These are phyloP conservation scores for Jacaranda copaia DNA, from an alignment of 257 asterid genomes.

Conservation along the genomic window DNA sequence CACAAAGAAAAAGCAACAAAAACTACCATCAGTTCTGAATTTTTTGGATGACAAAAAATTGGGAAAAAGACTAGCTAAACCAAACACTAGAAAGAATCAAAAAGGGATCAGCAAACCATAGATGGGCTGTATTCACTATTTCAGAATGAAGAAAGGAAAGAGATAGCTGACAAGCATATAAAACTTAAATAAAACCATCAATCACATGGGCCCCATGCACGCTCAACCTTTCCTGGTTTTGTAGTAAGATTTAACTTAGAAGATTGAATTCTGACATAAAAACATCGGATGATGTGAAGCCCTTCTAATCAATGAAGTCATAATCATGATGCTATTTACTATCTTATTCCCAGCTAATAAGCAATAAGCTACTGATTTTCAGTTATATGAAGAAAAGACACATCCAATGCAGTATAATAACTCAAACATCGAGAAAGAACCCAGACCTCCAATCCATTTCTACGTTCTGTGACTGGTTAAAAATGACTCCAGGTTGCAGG, in stretches of 20 bases:
- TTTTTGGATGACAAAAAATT: neutral
- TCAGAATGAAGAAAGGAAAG: neutral
- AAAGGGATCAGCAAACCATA: neutral
- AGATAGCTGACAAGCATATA: neutral
- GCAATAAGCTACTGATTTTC: neutral
- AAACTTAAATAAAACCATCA: neutral
- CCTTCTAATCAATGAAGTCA: neutral
- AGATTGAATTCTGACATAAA: neutral
- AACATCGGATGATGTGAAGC: neutral
- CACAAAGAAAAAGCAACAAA: neutral
- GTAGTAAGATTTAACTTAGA: neutral
- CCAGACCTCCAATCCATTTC: conserved; percentile 73
- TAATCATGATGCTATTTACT: conserved; percentile 5
- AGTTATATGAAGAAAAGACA: neutral
- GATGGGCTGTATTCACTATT: neutral
- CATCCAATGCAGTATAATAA: conserved; percentile 13
- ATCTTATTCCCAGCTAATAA: neutral
- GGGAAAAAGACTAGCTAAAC: neutral
- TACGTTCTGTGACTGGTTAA: conserved; percentile 64
- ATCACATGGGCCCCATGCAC: neutral
- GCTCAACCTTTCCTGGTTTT: conserved; percentile 4
- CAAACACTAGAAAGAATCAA: neutral
- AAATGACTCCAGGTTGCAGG: conserved; percentile 58
- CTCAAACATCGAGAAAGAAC: neutral
- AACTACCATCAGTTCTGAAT: conserved; percentile 11